These are phyloP conservation scores for Lentinula novae-zelandiae DNA, from an alignment of 1,284 basidiomycete genomes.

Conservation along the genomic window DNA sequence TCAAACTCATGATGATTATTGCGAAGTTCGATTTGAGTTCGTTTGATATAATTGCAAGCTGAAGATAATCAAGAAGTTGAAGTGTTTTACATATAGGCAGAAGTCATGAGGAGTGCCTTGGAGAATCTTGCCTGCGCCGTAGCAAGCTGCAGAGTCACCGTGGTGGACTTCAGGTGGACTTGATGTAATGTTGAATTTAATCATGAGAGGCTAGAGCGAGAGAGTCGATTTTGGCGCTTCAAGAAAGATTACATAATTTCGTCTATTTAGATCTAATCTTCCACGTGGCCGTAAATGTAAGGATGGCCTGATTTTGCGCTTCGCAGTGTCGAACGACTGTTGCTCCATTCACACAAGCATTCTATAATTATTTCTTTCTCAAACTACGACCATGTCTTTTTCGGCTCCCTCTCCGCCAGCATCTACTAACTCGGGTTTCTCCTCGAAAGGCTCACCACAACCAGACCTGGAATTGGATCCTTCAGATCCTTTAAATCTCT, in stretches of 20 bases:
- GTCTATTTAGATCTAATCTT: background rate
- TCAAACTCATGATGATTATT: background rate
- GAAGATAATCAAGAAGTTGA: too few relatives aligned
- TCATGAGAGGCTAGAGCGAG: too few relatives aligned
- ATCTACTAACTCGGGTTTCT: constrained; percentile 5
- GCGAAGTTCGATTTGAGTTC: background rate
- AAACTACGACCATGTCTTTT: constrained; percentile 12
- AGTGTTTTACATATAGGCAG: too few relatives aligned
- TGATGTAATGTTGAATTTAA: too few relatives aligned
- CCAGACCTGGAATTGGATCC: constrained; percentile 43
- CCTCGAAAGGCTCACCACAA: constrained; percentile 6
- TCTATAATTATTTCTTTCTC: background rate
- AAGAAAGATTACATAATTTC: background rate
- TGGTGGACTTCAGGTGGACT: too few relatives aligned
- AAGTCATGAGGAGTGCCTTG: too few relatives aligned
- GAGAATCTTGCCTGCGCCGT: too few relatives aligned
- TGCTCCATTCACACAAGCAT: background rate
- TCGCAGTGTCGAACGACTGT: background rate
- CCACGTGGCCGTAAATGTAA: background rate
- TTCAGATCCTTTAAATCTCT: constrained; percentile 50
- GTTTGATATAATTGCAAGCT: too few relatives aligned
- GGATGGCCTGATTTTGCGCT: background rate
- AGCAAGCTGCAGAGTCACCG: too few relatives aligned
- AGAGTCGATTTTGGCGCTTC: too few relatives aligned
- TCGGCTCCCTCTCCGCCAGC: constrained; percentile 7